phyloP scores from a whole-genome alignment of 768 basidiomycete genomes.

The Russula abietina region DNA sequence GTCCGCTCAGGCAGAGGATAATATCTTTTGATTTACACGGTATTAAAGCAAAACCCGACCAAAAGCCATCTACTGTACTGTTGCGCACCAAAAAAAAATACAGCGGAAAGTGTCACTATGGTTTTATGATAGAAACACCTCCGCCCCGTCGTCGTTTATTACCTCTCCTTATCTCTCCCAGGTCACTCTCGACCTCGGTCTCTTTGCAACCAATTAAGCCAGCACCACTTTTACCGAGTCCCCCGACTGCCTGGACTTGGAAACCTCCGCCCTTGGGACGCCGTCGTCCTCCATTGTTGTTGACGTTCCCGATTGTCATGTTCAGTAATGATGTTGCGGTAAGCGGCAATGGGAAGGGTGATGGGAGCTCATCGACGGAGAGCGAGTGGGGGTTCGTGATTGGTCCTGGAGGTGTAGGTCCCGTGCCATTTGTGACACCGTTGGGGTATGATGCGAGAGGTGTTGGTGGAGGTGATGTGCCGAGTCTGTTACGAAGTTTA shows the following conservation, averaged over 20 bases:
- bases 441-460: constrained; percentile 43
- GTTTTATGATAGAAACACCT: constrained; percentile 28
- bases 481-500: constrained; percentile 74
- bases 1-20: not conserved
- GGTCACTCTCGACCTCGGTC: constrained; percentile 63
- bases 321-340: constrained; percentile 46
- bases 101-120: constrained; percentile 1
- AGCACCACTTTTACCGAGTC: constrained; percentile 65
- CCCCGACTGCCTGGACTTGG: constrained; percentile 57
- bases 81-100: not conserved
- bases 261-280: constrained; percentile 37
- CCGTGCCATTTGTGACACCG: constrained; percentile 35
- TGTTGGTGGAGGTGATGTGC: constrained; percentile 73
- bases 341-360: constrained; percentile 73
- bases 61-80: not conserved
- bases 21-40: not conserved
- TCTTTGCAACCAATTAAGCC: constrained; percentile 57
- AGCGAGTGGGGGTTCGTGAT: constrained; percentile 82
- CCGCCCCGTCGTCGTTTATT: constrained; percentile 53
- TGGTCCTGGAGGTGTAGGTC: constrained; percentile 43
- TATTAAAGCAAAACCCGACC: not conserved
- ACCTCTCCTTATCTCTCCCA: constrained; percentile 72
- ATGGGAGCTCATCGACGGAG: constrained; percentile 79
- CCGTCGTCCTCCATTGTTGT: constrained; percentile 33
- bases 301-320: constrained; percentile 22